phyloP scores from a whole-genome alignment of 768 basidiomycete species.

The Rhodotorula kratochvilovae region DNA sequence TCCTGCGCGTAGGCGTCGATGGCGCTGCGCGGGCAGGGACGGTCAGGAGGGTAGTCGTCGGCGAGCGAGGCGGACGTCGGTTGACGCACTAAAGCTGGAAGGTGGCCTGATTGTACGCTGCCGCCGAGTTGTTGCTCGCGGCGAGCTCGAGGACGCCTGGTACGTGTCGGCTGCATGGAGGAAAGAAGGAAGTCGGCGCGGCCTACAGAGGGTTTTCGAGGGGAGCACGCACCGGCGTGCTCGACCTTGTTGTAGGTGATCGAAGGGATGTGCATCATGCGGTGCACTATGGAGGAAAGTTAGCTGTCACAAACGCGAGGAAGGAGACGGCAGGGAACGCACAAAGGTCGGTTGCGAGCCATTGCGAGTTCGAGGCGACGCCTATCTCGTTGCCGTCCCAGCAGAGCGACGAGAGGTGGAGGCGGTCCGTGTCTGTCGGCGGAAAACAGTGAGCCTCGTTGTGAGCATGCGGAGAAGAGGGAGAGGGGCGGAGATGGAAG shows the following conservation, averaged over 20 bases:
- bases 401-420: constrained; percentile 21
- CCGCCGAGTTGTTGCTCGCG: constrained; percentile 2
- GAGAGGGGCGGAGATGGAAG: background rate
- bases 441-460: too few relatives aligned
- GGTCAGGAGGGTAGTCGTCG: background rate
- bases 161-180: background rate
- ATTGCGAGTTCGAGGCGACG: background rate
- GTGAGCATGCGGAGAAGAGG: too few relatives aligned
- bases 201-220: background rate
- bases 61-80: background rate
- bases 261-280: constrained; percentile 19
- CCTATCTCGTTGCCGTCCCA: constrained; percentile 32
- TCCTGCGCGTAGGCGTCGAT: constrained; percentile 33
- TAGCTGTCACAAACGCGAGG: background rate
- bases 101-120: constrained; percentile 15
- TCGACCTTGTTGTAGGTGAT: constrained; percentile 13
- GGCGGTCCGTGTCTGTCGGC: constrained; percentile 13
- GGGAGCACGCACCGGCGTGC: constrained; percentile 10
- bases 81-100: constrained; percentile 18
- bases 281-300: background rate
- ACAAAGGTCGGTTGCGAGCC: constrained; percentile 29
- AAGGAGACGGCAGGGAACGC: background rate
- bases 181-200: background rate
- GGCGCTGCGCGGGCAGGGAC: constrained; percentile 1
- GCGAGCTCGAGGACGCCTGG: constrained; percentile 28